These are phyloP conservation scores for Penicillium sp. DNA, from an alignment of 2,329 filamentous ascomycete genomes.

Conservation along the genomic window DNA sequence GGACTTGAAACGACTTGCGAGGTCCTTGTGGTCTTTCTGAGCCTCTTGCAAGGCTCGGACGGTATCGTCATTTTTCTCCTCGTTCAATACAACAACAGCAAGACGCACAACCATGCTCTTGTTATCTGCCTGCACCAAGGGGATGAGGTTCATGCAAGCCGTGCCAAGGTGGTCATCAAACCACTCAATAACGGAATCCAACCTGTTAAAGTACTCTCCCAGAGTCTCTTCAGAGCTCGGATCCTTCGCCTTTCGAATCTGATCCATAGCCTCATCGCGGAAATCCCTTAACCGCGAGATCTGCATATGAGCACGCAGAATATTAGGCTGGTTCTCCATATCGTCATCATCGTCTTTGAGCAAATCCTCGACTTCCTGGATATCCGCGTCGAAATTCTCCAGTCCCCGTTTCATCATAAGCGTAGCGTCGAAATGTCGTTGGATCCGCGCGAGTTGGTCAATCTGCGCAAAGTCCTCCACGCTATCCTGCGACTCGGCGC, in stretches of 20 bases:
- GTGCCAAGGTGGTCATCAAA: conserved; percentile 93
- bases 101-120: conserved; percentile 85
- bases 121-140: conserved; percentile 80
- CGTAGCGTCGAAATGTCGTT: conserved; percentile 92
- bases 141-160: conserved; percentile 85
- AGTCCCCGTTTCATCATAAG: conserved; percentile 90
- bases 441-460: conserved; percentile 50
- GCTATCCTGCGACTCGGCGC: conserved; percentile 95
- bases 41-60: conserved; percentile 90
- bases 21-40: conserved; percentile 90
- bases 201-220: conserved; percentile 80
- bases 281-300: conserved; percentile 90
- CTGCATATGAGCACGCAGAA: conserved; percentile 86
- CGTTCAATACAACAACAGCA: conserved; percentile 87
- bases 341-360: conserved; percentile 81
- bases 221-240: conserved; percentile 74
- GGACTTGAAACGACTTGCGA: conserved; percentile 88
- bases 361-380: conserved; percentile 73
- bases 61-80: conserved; percentile 93
- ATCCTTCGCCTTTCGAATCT: conserved; percentile 78
- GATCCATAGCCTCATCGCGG: conserved; percentile 92
- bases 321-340: conserved; percentile 84
- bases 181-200: conserved; percentile 87
- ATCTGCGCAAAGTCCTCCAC: conserved; percentile 97
- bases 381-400: conserved; percentile 77